phyloP scores from a whole-genome alignment of 2,329 filamentous ascomycete species.

The Beauveria caledonica region DNA sequence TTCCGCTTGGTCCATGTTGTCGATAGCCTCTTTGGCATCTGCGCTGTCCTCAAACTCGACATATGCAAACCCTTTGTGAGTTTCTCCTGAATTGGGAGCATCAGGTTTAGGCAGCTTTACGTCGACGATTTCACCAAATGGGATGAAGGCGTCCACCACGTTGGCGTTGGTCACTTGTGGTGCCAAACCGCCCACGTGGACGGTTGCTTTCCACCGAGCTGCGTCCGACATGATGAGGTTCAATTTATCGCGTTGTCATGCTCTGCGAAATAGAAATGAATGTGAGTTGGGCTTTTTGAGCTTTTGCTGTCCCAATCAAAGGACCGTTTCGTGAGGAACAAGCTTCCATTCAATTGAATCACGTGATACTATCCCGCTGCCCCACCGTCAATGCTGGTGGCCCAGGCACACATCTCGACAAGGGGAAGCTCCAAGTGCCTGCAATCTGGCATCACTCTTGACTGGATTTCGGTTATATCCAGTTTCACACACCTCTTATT shows the following conservation, averaged over 20 bases:
- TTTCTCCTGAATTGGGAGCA: conserved; percentile 64
- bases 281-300: not conserved
- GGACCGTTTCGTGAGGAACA: too few species aligned
- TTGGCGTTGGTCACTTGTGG: conserved; percentile 65
- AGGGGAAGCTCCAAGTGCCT: conserved; percentile 26
- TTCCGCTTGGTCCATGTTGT: conserved; percentile 98
- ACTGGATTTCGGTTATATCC: conserved; percentile 6
- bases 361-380: conserved; percentile 18
- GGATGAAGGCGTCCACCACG: conserved; percentile 85
- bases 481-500: conserved; percentile 13
- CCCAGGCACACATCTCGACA: conserved; percentile 12
- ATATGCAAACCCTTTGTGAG: conserved; percentile 90
- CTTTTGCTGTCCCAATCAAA: not conserved
- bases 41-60: conserved; percentile 83
- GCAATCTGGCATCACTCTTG: conserved; percentile 39
- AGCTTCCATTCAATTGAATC: conserved; percentile 12
- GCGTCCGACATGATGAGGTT: conserved; percentile 62
- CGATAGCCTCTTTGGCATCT: conserved; percentile 90
- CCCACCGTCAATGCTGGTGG: not conserved
- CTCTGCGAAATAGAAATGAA: not conserved
- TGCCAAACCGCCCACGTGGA: conserved; percentile 87
- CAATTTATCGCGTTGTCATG: not conserved
- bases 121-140: conserved; percentile 92
- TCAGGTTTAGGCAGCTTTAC: conserved; percentile 87
- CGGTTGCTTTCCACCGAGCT: conserved; percentile 77